Base-by-base conservation (phyloP, 2,329 filamentous ascomycete species). In the Penicillium brevicompactum region DNA sequence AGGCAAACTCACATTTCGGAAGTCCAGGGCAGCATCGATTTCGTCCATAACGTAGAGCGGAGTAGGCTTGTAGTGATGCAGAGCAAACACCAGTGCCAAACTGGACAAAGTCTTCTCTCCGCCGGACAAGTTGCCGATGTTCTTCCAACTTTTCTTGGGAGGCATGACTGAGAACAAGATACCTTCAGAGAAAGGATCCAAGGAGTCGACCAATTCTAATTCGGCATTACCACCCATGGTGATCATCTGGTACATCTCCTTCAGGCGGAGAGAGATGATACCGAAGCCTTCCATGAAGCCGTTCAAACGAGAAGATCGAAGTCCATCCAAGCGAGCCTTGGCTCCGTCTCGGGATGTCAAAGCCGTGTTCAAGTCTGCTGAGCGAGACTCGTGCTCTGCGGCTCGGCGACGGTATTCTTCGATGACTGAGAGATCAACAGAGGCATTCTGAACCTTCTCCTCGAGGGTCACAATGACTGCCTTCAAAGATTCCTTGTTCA, bases 211-310 rank as follows among this genome's bases (percentile, higher is more conserved):
- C 22, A 99, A 86, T 74, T 99, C 95, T 11, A 99, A 84, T 77
- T 99, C 94, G 0, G 94, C 94, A 67, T 99, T 99, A 53, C 94
- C 94, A 58, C 94, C 94, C 92, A 99, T 97, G 21, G 94, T 99
- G 73, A 99, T 99, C 92, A 99, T 97, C 73, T 99, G 94, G 78
- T 99, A 99, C 94, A 99, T 99, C 71, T 99, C 94, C 80, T 99
- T 99, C 44, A 99, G 82, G 1, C 93, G 89, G 22, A 97, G 82
- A 1, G 93, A 97, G 74, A 99, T 99, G 59, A 86, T 89, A 68
- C 88, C 89, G 79, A 99, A 97, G 38, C 95, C 94, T 71, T 95
- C 91, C 92, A 97, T 97, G 83, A 99, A 99, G 34, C 94, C 93
- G 66, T 97, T 93, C 7, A 97, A 82, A 30, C 94, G 90, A 47